Percentiles rank a stretch among this genome's conserved stretches.
Evolutionary conservation across 805 yeast species (phyloP).

Genomic region (Spathaspora hagerdaliae): DNA sequence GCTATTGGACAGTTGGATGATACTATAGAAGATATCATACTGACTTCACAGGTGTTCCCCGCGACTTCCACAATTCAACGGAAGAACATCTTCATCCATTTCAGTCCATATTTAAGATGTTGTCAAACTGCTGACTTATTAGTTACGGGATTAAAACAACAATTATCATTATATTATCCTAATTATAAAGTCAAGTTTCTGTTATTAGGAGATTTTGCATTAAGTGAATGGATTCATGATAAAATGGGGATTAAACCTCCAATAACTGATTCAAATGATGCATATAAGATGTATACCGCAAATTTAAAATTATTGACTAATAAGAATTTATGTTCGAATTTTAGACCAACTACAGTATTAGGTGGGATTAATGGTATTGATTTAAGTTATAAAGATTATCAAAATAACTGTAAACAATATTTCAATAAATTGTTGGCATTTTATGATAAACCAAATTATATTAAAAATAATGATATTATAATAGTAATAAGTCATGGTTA

Average conservation of each 20-base stretch:
- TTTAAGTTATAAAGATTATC: conserved; percentile 36
- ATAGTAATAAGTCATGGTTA: conserved; percentile 41
- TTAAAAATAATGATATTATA: conserved; percentile 30
- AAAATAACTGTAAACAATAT: conserved; percentile 33
- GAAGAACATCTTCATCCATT: conserved; percentile 35
- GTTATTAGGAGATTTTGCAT: conserved; percentile 41
- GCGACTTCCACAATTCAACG: conserved; percentile 10
- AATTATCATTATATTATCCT: conserved; percentile 18
- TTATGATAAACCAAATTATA: conserved; percentile 32
- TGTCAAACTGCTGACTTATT: conserved; percentile 42
- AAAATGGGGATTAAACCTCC: conserved; percentile 41
- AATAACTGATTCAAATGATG: conserved; percentile 39
- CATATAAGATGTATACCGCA: conserved; percentile 43
- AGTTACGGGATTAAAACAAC: conserved; percentile 22
- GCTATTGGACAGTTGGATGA: conserved; percentile 24
- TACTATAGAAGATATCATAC: conserved; percentile 26
- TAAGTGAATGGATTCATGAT: conserved; percentile 45
- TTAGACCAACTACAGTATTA: conserved; percentile 39
- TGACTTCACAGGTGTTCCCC: conserved; percentile 13
- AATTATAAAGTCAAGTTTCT: conserved; percentile 32
- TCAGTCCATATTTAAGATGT: conserved; percentile 41
- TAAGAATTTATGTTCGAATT: conserved; percentile 30
- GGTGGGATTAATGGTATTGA: conserved; percentile 43
- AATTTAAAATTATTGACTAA: conserved; percentile 34
- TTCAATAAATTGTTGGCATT: conserved; percentile 40